Conservation (phyloP, 106 monocot genomes). For the Hemerocallis citrina region DNA sequence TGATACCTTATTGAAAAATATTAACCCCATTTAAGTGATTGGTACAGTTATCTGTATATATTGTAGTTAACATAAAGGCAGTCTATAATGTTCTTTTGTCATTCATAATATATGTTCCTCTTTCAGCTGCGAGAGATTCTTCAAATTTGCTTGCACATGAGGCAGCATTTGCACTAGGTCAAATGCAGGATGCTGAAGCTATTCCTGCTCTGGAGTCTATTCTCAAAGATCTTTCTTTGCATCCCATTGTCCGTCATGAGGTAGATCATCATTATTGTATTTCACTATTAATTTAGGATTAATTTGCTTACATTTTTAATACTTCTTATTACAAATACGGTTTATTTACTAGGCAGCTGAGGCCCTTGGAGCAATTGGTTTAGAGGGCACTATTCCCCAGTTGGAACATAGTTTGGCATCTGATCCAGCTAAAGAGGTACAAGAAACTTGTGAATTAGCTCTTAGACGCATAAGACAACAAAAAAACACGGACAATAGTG, state of each 20-base stretch:
- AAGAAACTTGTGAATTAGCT: conserved; percentile 97
- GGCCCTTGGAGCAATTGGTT: conserved; percentile 93
- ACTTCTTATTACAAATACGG: neutral
- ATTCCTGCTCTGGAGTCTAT: conserved; percentile 67
- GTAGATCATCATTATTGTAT: conserved; percentile 11
- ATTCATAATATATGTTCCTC: neutral
- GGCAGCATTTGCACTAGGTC: conserved; percentile 96
- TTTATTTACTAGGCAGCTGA: conserved; percentile 72
- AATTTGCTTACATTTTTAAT: neutral
- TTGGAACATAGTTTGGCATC: conserved; percentile 50
- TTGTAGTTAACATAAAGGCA: neutral
- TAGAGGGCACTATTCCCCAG: conserved; percentile 37
- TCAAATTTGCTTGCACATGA: conserved; percentile 99
- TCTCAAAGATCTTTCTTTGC: conserved; percentile 81
- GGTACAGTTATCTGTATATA: neutral
- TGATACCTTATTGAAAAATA: neutral
- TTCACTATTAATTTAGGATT: neutral
- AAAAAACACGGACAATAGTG: conserved; percentile 24
- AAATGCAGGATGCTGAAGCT: conserved; percentile 93
- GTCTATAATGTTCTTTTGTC: neutral
- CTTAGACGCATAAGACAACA: conserved; percentile 70
- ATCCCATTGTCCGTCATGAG: conserved; percentile 99
- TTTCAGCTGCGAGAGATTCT: conserved; percentile 77
- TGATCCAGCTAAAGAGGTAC: conserved; percentile 90
- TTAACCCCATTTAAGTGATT: neutral